These are phyloP conservation scores for Claviceps africana DNA, from an alignment of 2,329 filamentous ascomycete species.

Conservation along the genomic window DNA sequence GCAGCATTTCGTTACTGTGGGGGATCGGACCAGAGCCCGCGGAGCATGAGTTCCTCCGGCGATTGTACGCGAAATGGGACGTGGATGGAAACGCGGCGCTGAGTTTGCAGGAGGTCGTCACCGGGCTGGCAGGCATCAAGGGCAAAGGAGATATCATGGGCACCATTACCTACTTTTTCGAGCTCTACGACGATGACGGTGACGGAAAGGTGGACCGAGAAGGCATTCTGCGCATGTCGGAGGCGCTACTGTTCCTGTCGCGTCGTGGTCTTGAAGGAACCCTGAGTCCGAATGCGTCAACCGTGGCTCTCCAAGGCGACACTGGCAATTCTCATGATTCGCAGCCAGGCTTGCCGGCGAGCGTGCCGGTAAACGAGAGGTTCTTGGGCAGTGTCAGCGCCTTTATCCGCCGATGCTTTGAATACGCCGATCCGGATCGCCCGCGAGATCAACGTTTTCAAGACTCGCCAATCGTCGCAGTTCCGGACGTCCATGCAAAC, in stretches of 20 bases:
- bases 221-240: conserved; percentile 86
- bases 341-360: conserved; percentile 26
- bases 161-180: conserved; percentile 94
- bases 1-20: conserved; percentile 34
- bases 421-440: conserved; percentile 90
- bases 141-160: conserved; percentile 94
- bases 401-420: conserved; percentile 92
- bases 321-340: conserved; percentile 16
- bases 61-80: conserved; percentile 83
- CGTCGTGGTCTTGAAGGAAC: conserved; percentile 70
- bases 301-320: conserved; percentile 34
- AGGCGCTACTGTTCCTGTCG: conserved; percentile 84
- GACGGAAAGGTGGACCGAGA: conserved; percentile 90
- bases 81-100: conserved; percentile 61
- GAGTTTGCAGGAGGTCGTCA: conserved; percentile 82
- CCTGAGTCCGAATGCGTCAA: conserved; percentile 50
- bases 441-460: conserved; percentile 38
- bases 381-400: conserved; percentile 89
- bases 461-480: conserved; percentile 10
- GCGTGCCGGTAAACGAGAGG: conserved; percentile 62
- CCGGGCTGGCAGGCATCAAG: conserved; percentile 80
- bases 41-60: conserved; percentile 86
- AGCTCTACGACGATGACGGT: conserved; percentile 84
- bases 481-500: conserved; percentile 24
- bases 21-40: conserved; percentile 53